phyloP scores from a whole-genome alignment of 176 grass and related monocot genomes.

The Paspalum notatum region DNA sequence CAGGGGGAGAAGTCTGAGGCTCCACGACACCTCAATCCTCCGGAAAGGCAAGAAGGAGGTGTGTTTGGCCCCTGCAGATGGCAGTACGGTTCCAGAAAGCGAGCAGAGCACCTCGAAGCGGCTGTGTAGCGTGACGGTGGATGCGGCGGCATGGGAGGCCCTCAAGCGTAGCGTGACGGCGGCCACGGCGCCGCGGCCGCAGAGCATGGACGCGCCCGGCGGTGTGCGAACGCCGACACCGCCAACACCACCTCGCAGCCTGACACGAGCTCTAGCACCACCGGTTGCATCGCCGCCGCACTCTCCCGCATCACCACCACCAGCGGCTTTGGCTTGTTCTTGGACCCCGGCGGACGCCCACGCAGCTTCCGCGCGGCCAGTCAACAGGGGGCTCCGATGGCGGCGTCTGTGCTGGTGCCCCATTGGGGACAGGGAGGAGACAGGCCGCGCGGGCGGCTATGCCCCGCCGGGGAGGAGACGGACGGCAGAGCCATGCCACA shows the following conservation, averaged over 20 bases:
- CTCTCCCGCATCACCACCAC: conserved; percentile 74
- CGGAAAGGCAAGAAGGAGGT: too few species aligned
- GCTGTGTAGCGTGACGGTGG: conserved; percentile 56
- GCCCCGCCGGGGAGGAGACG: too few species aligned
- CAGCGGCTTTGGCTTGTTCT: conserved; percentile 77
- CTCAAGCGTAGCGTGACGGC: conserved; percentile 63
- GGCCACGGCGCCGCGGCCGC: conserved; percentile 59
- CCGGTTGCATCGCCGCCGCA: conserved; percentile 61
- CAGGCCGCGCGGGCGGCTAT: too few species aligned
- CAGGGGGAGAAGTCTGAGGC: neutral
- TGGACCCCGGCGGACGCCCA: too few species aligned
- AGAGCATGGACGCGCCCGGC: conserved; percentile 78
- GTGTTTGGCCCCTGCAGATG: neutral
- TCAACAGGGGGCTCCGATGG: neutral
- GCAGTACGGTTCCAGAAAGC: conserved; percentile 64
- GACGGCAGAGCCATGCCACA: too few species aligned
- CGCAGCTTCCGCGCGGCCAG: conserved; percentile 46
- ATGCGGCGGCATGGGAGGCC: neutral
- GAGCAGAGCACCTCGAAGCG: conserved; percentile 80
- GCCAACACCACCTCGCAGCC: conserved; percentile 61
- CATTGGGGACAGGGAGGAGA: too few species aligned
- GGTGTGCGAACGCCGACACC: conserved; percentile 61
- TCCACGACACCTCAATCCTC: too few species aligned
- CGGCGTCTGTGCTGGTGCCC: neutral
- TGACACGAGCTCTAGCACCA: conserved; percentile 65